phyloP scores from a whole-genome alignment of 164 flowering plant genomes.

The Tetracentron sinense region DNA sequence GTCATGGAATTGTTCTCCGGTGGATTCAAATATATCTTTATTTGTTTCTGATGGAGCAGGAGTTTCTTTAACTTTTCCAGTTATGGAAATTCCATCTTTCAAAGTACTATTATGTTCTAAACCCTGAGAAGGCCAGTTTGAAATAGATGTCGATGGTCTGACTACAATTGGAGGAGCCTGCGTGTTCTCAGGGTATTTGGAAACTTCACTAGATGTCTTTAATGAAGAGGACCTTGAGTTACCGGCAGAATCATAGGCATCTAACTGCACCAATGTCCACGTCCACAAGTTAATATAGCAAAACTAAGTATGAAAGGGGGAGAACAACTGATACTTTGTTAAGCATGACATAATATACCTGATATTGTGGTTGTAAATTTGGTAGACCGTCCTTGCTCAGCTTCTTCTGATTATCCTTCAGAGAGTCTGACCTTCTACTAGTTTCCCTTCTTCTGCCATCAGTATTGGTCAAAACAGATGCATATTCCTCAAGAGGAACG shows the following conservation, averaged over 20 bases:
- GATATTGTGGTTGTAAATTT: conserved; percentile 30
- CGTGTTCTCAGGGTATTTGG: conserved; percentile 3
- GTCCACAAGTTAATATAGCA: neutral
- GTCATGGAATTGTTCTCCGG: conserved; percentile 4
- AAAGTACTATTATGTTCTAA: too few species aligned
- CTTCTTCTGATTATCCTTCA: conserved; percentile 47
- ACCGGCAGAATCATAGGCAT: conserved; percentile 20
- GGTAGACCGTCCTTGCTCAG: conserved; percentile 27
- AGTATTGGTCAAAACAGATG: conserved; percentile 13
- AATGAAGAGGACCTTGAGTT: conserved; percentile 17
- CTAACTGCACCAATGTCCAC: conserved; percentile 19
- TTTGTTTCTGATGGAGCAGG: conserved; percentile 11
- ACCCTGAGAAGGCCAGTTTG: too few species aligned
- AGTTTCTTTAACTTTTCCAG: conserved; percentile 20
- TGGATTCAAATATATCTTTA: conserved; percentile 13
- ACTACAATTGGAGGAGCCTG: conserved; percentile 13
- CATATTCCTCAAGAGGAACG: conserved; percentile 34
- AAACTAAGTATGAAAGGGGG: neutral
- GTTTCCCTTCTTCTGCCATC: conserved; percentile 35
- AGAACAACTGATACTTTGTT: neutral
- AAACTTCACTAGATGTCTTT: conserved; percentile 8
- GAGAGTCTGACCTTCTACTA: conserved; percentile 49
- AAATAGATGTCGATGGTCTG: conserved; percentile 21
- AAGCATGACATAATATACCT: conserved; percentile 38
- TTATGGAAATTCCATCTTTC: conserved; percentile 18